Evolutionary conservation across 495 filamentous ascomycete genomes (phyloP), one percentile per base, ranked within the genome.

Genomic region (Zalerion maritima): DNA sequence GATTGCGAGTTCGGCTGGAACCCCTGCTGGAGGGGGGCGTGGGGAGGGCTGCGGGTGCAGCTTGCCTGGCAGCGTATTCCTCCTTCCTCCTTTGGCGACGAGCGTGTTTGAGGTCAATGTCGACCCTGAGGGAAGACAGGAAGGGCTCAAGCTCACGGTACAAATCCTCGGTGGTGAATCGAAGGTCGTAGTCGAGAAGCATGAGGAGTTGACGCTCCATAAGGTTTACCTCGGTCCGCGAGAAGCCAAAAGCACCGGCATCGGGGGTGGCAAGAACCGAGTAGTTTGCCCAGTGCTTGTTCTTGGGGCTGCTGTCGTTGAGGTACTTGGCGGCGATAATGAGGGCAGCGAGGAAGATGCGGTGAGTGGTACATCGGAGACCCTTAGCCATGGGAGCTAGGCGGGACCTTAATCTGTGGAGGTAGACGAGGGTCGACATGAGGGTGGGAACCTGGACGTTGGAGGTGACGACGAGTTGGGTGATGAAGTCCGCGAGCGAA

Each of bases 211-310:
- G 87, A 63, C 89, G 89, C 64, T 96, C 87, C 87, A 96, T 96
- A 27, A 94, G 67, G 60, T 94, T 96, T 35, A 96, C 87, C 58
- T 96, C 87, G 12, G 83, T 86, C 25, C 85, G 62, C 26, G 74
- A 85, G 65, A 96, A 97, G 37, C 86, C 79, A 50, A 96, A 97
- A 32, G 60, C 71, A 26, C 81, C 78, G 48, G 58, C 78, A 26
- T 75, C 76, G 5, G 9, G 28, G 12, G 37, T 44, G 22, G 35
- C 36, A 41, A 75, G 71, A 34, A 89, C 74, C 29, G 79, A 87
- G 64, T 96, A 97, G 35, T 69, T 73, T 16, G 89, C 85, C 89
- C 89, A 97, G 64, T 97, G 89, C 73, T 94, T 96, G 70, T 97
- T 97, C 76, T 96, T 96, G 29, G 91, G 89, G 15, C 84, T 92